Evolutionary conservation across 164 flowering plant genomes (phyloP).

Genomic region (Nymphaea colorata): DNA sequence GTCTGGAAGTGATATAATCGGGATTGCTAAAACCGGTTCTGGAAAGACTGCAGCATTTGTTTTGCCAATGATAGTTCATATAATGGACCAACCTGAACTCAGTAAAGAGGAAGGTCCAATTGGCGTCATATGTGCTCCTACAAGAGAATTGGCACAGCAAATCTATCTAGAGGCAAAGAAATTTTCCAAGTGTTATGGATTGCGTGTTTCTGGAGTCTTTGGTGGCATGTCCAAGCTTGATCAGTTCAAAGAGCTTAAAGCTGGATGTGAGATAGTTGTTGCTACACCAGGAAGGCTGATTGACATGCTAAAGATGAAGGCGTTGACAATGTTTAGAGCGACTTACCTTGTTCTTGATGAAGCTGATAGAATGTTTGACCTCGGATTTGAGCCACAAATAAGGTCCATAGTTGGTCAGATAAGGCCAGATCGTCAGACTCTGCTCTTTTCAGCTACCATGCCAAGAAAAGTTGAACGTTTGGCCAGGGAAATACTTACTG

Average conservation of each 20-base stretch:
- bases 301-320: conserved; percentile 96
- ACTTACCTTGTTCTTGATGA: conserved; percentile 95
- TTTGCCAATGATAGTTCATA: conserved; percentile 92
- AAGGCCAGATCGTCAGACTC: conserved; percentile 90
- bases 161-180: conserved; percentile 84
- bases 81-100: conserved; percentile 97
- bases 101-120: conserved; percentile 92
- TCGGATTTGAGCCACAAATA: conserved; percentile 96
- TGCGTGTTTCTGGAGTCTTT: conserved; percentile 89
- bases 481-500: conserved; percentile 77
- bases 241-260: conserved; percentile 97
- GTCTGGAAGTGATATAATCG: conserved; percentile 90
- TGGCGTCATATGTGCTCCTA: conserved; percentile 95
- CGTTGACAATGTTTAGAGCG: conserved; percentile 72
- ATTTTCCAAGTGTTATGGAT: conserved; percentile 71
- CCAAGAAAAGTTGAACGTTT: conserved; percentile 83
- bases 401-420: conserved; percentile 94
- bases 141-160: conserved; percentile 95
- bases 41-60: conserved; percentile 98
- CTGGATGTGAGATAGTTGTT: conserved; percentile 92
- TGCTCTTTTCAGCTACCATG: conserved; percentile 97
- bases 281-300: conserved; percentile 98
- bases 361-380: conserved; percentile 98
- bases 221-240: conserved; percentile 99
- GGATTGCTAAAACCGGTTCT: conserved; percentile 98